Evolutionary conservation across 768 basidiomycete species (phyloP).

Genomic region (Boletus fagicola): DNA sequence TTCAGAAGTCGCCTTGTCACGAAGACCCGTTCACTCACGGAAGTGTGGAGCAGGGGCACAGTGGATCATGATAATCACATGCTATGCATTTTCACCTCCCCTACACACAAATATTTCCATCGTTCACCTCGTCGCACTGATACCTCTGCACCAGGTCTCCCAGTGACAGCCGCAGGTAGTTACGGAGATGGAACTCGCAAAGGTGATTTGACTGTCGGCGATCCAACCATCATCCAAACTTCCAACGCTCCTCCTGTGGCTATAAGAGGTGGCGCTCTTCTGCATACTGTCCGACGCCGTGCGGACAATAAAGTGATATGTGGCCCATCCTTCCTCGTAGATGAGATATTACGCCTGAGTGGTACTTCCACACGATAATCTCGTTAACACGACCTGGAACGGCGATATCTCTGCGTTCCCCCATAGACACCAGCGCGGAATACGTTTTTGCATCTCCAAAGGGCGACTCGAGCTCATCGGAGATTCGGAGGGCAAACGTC

Average conservation of each 20-base stretch:
- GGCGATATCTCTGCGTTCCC: conserved; percentile 57
- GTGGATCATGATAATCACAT: conserved; percentile 55
- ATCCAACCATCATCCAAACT: conserved; percentile 21
- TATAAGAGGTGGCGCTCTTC: conserved; percentile 63
- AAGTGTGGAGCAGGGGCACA: conserved; percentile 58
- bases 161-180: conserved; percentile 44
- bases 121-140: conserved; percentile 54
- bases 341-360: conserved; percentile 59
- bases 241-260: conserved; percentile 13
- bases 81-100: conserved; percentile 5
- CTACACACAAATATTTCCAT: conserved; percentile 68
- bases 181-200: conserved; percentile 76
- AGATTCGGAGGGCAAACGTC: conserved; percentile 5
- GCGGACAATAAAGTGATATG: conserved; percentile 54
- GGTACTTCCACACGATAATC: conserved; percentile 46
- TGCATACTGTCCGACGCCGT: conserved; percentile 59
- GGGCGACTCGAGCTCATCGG: neutral
- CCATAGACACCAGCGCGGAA: conserved; percentile 16
- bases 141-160: conserved; percentile 36
- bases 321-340: conserved; percentile 77
- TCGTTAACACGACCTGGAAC: conserved; percentile 57
- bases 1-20: conserved; percentile 54
- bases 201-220: conserved; percentile 72
- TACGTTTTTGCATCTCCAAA: conserved; percentile 27
- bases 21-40: conserved; percentile 79